Base-by-base conservation (phyloP, 768 basidiomycete genomes). In the Naganishia antarctica region DNA sequence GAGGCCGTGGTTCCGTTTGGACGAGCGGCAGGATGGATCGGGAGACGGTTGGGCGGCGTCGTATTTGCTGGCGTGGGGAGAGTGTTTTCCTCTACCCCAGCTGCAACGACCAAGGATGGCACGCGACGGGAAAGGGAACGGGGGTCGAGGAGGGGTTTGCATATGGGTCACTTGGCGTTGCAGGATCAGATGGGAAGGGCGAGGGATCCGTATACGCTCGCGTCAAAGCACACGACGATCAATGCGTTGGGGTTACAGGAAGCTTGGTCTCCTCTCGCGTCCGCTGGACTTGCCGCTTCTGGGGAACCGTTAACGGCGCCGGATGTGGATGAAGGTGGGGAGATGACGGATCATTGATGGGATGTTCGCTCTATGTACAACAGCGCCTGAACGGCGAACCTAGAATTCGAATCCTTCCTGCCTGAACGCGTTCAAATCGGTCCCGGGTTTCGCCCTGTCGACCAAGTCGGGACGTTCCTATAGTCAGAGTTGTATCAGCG, bases 361-460 rank as follows among this genome's bases (percentile, higher is more conserved):
- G 45, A 25, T 49, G 18, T 25, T 13, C 25, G 15, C 31, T 51
- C 29, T 32, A 29, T 32, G 26, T 57, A 57, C 53, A 57, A 57
- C 9, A 25, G 51, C 51, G 51, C 51, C 32, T 18, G 47, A 26
- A 9, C 21, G 1, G 18, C 15, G n/a, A n/a, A n/a, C 16, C 62
- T 63, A 94, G 74, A 96, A 98, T 64, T 97, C 93, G 73, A 97
- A 90, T 3, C 92, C 92, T 66, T 89, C 86, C 67, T 80, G 80
- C 49, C 90, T 82, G 81, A 97, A 99, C 41, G 81, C 71, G 47
- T 87, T 83, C 63, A 96, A 78, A 70, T 83, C 83, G 41, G 83
- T 80, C 63, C 83, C 86, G 21, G 82, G 81, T 71, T 83, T 83
- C 3, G 90, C 87, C 66, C 84, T 75, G 28, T 90, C 88, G 13